Evolutionary conservation across 2,329 filamentous ascomycete genomes (phyloP), one percentile per base, ranked within the genome.

Genomic region (Nakataea oryzae): DNA sequence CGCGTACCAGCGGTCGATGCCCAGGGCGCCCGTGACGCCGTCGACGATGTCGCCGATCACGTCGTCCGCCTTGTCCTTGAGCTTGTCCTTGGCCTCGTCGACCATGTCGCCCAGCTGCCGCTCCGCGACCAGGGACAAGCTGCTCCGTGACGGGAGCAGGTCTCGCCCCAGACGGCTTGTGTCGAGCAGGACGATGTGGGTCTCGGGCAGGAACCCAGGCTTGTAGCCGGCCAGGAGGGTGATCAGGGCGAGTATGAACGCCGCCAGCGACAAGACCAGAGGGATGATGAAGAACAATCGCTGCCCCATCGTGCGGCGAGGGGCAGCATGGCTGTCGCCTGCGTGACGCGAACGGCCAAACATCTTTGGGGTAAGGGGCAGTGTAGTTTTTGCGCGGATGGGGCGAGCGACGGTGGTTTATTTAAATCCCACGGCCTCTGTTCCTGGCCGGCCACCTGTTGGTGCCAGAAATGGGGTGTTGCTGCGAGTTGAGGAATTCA

Each of bases 131-230:
- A 63, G 61, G 28, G 71, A 70, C 32, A 65, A 26, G 65, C 61
- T 1, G 65, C 58, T 62, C 26, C 65, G 64, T 1, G 66, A 68
- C 13, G 71, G 67, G 32, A 78, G 65, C 24, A 76, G 69, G 60
- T 75, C 71, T 55, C 74, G 71, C 30, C 75, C 76, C 41, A 78
- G 72, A 17, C 69, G 67, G 24, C 76, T 76, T 63, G 75, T 75
- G 69, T 78, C 77, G 64, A 78, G 71, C 75, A 77, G 59, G 3
- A 76, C 69, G 50, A 77, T 69, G 41, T 76, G 73, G 63, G 73
- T 75, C 13, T 74, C 71, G 47, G 76, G 74, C 64, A 77, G 66
- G 34, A 71, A 71, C 27, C 71, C 68, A 7, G 72, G 69, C 9
- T 72, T 73, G 24, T 73, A 73, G 56, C 75, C 75, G 41, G 75